Evolutionary conservation across 1,139 yeast genomes (phyloP), one percentile per base, ranked within the genome.

Genomic region (Suhomyces bolitotheri): DNA sequence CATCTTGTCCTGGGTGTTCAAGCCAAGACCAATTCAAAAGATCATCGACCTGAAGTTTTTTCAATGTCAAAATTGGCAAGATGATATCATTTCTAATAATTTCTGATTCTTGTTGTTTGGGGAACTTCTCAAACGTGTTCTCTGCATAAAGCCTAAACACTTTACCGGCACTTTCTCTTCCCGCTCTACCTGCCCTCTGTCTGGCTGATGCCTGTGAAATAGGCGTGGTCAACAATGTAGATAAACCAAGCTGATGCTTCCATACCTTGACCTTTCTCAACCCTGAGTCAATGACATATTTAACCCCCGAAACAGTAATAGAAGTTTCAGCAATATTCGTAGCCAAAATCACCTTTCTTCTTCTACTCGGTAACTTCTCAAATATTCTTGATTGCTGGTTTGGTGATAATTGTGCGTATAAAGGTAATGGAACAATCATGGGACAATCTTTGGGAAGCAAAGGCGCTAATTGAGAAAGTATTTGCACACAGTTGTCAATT

Each of bases 241-340:
- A 94, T 29, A 92, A 72, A 0, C 97, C 97, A 27, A 90, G 65
- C 49, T 83, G 89, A 51, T 92, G 96, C 50, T 92, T 78, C 96
- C 97, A 92, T 1, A 90, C 94, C 48, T 92, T 86, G 12, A 90
- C 94, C 55, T 92, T 94, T 39, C 97, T 72, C 37, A 92, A 68
- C 0, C 99, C 99, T 0, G 95, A 79, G 58, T 92, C 98, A 22
- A 92, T 73, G 5, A 92, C 98, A 52, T 87, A 92, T 44, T 87
- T 78, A n/a, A 92, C 95, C 1, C 98, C 98, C 17, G 95, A 81
- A 23, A 92, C 94, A 2, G 98, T 92, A 41, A 92, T 82, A 29
- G 98, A 92, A 0, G 98, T 94, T 65, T 92, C 98, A 1, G 98
- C 98, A 50, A 92, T 88, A 56, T 92, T 92, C 2, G 98, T 92